Conservation (phyloP, 148 eudicot species). For the Amaranthus hypochondriacus region DNA sequence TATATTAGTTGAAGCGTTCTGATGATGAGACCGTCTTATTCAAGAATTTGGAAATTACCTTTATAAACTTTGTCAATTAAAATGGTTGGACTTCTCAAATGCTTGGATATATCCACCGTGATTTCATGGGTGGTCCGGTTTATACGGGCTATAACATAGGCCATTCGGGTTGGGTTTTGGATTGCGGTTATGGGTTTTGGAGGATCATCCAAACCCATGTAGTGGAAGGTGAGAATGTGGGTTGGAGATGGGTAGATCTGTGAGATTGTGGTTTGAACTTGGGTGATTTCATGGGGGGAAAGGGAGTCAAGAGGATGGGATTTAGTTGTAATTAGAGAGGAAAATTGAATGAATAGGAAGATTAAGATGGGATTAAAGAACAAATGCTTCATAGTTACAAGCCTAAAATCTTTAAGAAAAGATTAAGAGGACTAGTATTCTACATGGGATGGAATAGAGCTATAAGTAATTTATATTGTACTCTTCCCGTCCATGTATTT, state of each 20-base stretch:
- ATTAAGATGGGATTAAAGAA: background rate
- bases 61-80: slow-evolving; percentile 16
- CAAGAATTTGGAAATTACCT: no score
- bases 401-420: no score
- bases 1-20: no score
- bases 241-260: background rate
- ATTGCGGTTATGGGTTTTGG: slow-evolving; percentile 20
- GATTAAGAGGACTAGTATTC: no score
- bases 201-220: slow-evolving; percentile 48
- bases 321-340: background rate
- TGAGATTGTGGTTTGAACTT: slow-evolving; percentile 30
- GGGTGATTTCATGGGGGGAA: slow-evolving; percentile 34
- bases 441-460: no score
- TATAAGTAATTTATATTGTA: no score
- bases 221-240: slow-evolving; percentile 36
- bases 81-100: background rate
- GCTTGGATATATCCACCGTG: slow-evolving; percentile 23
- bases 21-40: no score
- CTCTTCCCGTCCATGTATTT: no score
- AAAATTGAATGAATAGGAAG: background rate
- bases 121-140: slow-evolving; percentile 38
- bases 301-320: slow-evolving; percentile 42
- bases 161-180: slow-evolving; percentile 26
- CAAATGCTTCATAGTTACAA: background rate
- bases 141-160: slow-evolving; percentile 32